Conservation (phyloP, 1,284 basidiomycete genomes). For the Pseudozyma sp. region DNA sequence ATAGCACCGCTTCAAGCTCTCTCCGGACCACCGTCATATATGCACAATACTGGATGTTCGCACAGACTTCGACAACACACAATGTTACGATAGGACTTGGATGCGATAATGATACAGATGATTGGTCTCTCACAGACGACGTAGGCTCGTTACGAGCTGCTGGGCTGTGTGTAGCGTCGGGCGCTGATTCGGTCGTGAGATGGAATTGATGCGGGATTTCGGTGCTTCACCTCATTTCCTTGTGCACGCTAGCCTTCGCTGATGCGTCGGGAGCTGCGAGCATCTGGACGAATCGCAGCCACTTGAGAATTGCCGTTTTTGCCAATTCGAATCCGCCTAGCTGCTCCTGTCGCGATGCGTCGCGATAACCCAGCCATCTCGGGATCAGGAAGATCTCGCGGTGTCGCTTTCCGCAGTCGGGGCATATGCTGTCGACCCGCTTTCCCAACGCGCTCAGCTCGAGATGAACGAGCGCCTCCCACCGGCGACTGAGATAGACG, state of each 20-base stretch:
- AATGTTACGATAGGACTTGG: too few species aligned
- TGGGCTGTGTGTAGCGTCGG: too few species aligned
- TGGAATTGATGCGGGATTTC: too few species aligned
- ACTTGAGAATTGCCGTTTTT: constrained; percentile 26
- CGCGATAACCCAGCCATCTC: neutral
- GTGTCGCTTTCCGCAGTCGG: constrained; percentile 48
- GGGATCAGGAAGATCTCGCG: constrained; percentile 58
- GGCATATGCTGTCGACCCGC: constrained; percentile 32
- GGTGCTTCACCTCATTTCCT: neutral
- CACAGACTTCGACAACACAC: too few species aligned
- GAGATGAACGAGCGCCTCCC: constrained; percentile 53
- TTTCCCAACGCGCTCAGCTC: constrained; percentile 37
- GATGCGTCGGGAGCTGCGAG: neutral
- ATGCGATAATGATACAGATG: too few species aligned
- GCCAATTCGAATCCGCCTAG: constrained; percentile 27
- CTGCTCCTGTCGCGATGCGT: neutral
- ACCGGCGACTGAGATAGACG: constrained; percentile 38
- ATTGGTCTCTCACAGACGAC: too few species aligned
- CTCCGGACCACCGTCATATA: too few species aligned
- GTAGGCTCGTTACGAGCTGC: too few species aligned
- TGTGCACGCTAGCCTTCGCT: too few species aligned
- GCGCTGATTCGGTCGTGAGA: too few species aligned
- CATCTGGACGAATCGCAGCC: constrained; percentile 39
- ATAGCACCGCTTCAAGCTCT: too few species aligned
- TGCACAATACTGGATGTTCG: too few species aligned